Conservation (phyloP, 2,329 filamentous ascomycete species). For the Colletotrichum sojae region DNA sequence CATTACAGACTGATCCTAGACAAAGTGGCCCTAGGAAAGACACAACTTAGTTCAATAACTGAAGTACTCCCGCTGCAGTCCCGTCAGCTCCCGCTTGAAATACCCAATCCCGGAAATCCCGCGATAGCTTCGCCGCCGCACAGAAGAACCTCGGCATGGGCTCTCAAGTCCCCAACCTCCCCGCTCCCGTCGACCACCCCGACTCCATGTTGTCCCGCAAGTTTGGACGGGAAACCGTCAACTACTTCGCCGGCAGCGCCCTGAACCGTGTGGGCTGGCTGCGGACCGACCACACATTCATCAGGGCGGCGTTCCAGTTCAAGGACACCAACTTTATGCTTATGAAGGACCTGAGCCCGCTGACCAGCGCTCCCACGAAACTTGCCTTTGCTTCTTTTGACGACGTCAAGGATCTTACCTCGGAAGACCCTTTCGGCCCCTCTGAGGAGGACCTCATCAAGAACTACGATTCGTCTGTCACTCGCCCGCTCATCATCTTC, state of each 20-base stretch:
- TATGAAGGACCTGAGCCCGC: conserved; percentile 82
- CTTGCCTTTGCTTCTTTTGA: conserved; percentile 78
- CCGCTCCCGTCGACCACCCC: conserved; percentile 59
- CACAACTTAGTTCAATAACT: background rate
- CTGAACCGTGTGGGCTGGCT: conserved; percentile 87
- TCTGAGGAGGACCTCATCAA: conserved; percentile 81
- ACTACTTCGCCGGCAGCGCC: conserved; percentile 86
- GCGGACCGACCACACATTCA: conserved; percentile 78
- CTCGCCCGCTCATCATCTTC: conserved; percentile 82
- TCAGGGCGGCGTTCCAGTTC: conserved; percentile 76
- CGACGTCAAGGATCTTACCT: conserved; percentile 80
- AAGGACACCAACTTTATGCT: conserved; percentile 80
- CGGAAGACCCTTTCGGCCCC: conserved; percentile 77
- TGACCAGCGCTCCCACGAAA: conserved; percentile 64
- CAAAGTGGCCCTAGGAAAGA: background rate
- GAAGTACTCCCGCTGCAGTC: background rate
- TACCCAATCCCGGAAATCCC: conserved; percentile 3
- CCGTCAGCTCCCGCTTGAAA: background rate
- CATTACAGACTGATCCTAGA: background rate
- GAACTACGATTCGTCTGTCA: conserved; percentile 79
- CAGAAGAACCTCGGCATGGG: conserved; percentile 35
- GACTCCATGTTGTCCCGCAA: conserved; percentile 80
- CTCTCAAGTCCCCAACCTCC: conserved; percentile 56
- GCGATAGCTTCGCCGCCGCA: conserved; percentile 35
- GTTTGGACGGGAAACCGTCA: conserved; percentile 84